Base-by-base conservation (phyloP, 1,139 yeast genomes). In the Candida tetrigidarum region DNA sequence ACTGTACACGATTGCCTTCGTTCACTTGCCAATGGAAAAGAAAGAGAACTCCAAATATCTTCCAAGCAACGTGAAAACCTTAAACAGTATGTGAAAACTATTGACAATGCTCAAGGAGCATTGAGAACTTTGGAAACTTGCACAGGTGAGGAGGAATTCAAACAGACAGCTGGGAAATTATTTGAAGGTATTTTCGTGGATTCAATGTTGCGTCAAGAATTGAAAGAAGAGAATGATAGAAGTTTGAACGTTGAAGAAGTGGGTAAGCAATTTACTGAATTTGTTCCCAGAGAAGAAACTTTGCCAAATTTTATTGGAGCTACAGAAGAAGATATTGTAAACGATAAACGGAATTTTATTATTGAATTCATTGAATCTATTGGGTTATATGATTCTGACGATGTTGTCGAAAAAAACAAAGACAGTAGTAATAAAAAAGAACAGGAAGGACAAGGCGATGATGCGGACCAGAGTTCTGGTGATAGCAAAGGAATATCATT, bases 361-460 rank as follows among this genome's bases (percentile, higher is more conserved):
- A 69, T 76, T 7, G 68, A 71, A 36, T 86, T 86, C 51, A 65
- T 88, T 32, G 77, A 78, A 37, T 80, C 88, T 2, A 69, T 86
- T 39, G 81, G 85, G 5, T 66, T 87, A n/a, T 84, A 77, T 54
- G 81, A 63, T 44, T 56, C 64, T 5, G 59, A 58, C 5, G 56
- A 56, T 5, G 54, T 54, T 8, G 51, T 56, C 5, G 52, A 54
- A 8, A 45, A 53, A 8, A 38, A 30, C 18, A 22, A 15, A 14
- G 16, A 27, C 18, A n/a, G n/a, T n/a, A n/a, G n/a, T n/a, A n/a
- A n/a, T n/a, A n/a, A n/a, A n/a, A n/a, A n/a, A n/a, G n/a, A 12
- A 12, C 15, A 12, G 6, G 9, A 56, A 53, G 9, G 51, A 47
- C 9, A 50, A 54, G 2, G 51, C 53, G 51, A 47, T 8, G 50